Evolutionary conservation across 306 rosid species (phyloP), one percentile per base, ranked within the genome.

Genomic region (Rubus parviflorus): DNA sequence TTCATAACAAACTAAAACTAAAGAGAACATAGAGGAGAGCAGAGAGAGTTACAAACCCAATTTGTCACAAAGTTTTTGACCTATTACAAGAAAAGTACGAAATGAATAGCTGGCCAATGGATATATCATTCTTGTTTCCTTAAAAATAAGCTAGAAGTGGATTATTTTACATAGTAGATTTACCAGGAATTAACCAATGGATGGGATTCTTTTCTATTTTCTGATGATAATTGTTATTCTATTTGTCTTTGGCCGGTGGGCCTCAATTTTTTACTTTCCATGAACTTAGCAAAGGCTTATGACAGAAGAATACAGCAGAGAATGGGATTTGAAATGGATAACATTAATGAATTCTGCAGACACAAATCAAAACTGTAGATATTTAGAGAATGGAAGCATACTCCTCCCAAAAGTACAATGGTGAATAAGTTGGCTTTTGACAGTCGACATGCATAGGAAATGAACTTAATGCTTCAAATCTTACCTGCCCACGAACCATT

Each of bases 401-500:
- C 13, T 61, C 67, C n/a, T 25, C 67, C 41, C 17, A 61, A 6
- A 13, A 61, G 67, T 12, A 61, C 4, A 25, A 25, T 12, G 19
- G 37, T 52, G 58, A 52, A 10, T 57, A 22, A 57, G 11, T 25
- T 61, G n/a, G n/a, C 42, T 25, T 37, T 63, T 11, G 68, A 35
- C 19, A 38, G 45, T 35, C 20, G 1, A 37, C 65, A 63, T 4
- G 10, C 45, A 13, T 37, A 62, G 42, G 17, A 10, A 30, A 58
- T 58, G 9, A 63, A 35, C 52, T 68, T 43, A 79, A 81, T 57
- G 25, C 61, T 68, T 48, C 15, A 75, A 77, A 75, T 66, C 81
- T 69, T 68, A 93, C 98, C 98, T 91, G 98, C 53, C 83, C 88
- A 78, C 91, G 98, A 75, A 90, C 89, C 97, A 93, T 93, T 82